phyloP scores from a whole-genome alignment of 2,329 filamentous ascomycete genomes.

The Hyphodiscus sp. region DNA sequence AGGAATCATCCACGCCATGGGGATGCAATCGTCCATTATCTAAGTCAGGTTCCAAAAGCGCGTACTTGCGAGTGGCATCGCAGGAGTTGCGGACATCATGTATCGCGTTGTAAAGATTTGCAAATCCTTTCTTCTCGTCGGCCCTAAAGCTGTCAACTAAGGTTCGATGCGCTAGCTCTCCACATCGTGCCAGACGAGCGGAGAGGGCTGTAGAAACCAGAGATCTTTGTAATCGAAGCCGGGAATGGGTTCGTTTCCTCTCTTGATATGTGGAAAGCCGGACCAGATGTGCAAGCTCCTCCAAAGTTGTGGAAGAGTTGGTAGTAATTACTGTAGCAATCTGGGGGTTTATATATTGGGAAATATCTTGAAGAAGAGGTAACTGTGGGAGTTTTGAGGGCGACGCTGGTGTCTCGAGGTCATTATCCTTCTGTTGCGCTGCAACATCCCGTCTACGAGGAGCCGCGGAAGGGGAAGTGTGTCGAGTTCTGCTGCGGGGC shows the following conservation, averaged over 20 bases:
- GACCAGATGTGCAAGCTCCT: slow-evolving; percentile 72
- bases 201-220: slow-evolving; percentile 70
- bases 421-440: slow-evolving; percentile 24
- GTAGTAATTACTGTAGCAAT: slow-evolving; percentile 45
- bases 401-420: slow-evolving; percentile 15
- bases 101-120: slow-evolving; percentile 67
- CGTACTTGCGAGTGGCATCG: slow-evolving; percentile 64
- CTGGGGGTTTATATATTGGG: slow-evolving; percentile 57
- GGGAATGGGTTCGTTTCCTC: slow-evolving; percentile 68
- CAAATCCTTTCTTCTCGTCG: slow-evolving; percentile 74
- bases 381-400: slow-evolving; percentile 24
- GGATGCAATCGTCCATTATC: slow-evolving; percentile 40
- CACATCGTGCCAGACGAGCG: slow-evolving; percentile 66
- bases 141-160: slow-evolving; percentile 72
- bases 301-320: slow-evolving; percentile 61
- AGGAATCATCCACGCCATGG: slow-evolving; percentile 35
- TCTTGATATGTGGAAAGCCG: slow-evolving; percentile 75
- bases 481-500: slow-evolving; percentile 30
- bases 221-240: slow-evolving; percentile 66
- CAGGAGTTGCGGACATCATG: slow-evolving; percentile 74
- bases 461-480: slow-evolving; percentile 22
- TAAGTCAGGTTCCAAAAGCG: slow-evolving; percentile 65
- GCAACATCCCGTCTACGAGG: slow-evolving; percentile 26
- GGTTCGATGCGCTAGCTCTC: slow-evolving; percentile 67
- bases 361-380: slow-evolving; percentile 58